Evolutionary conservation across 345 rosid species (phyloP), one percentile per base, ranked within the genome.

Genomic region (Arabidopsis suecica): DNA sequence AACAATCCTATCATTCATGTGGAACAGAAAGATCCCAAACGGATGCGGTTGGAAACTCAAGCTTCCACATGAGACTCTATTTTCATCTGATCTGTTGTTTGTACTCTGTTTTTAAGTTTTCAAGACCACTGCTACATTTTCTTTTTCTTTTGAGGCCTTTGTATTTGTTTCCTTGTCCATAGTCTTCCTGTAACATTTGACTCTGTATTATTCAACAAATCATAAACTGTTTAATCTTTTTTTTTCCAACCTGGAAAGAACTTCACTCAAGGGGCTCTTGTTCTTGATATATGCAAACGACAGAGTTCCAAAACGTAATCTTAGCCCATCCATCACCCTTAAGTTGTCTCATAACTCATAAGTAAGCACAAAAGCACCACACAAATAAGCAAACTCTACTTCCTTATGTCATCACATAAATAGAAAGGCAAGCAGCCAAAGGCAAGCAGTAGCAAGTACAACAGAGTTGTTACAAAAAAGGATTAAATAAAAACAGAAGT

Each of bases 21-120:
- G 25, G 96, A 88, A 68, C 95, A 88, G 82, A 90, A 84, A 72
- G 80, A 84, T 64, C 84, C 96, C 12, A 94, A 94, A 82, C 86
- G 97, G 79, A 87, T 91, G 77, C 88, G 98, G 47, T 57, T 91
- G 81, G 98, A 86, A 82, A 87, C 85, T 71, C 86, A 84, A 72
- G 81, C 91, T 53, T 83, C 80, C 13, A 83, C 83, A 74, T 89
- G 83, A 91, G 57, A 65, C 57, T 61, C 25, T 61, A 10, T 18
- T n/a, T 33, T 20, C 59, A 6, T 44, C 5, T 37, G 6, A 42
- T 40, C 5, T 44, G 6, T 60, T 44, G 6, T 60, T 34, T 71
- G 58, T 61, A 34, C 7, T 60, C 45, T 68, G 8, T 37, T 8
- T 65, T 20, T 23, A 14, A 40, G 12, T 11, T 53, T 73, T 53